Evolutionary conservation across 768 basidiomycete genomes (phyloP).

Genomic region (Tylopilus rubrobrunneus): DNA sequence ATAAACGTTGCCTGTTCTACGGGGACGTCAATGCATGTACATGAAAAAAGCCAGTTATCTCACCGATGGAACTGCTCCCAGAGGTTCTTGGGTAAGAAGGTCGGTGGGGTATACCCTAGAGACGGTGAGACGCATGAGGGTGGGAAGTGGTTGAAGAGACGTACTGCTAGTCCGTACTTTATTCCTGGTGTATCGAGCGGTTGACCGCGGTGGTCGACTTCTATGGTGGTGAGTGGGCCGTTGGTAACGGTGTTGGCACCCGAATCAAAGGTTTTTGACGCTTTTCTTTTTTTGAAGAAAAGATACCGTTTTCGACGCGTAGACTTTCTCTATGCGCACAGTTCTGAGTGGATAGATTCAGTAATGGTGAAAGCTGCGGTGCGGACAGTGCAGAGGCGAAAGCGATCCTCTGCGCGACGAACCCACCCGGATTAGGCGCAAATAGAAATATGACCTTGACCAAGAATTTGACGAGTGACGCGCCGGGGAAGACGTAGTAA

Average conservation of each 20-base stretch:
- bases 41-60: no score
- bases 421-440: no score
- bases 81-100: no score
- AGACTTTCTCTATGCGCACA: conserved; percentile 55
- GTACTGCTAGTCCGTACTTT: no score
- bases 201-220: conserved; percentile 68
- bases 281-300: conserved; percentile 60
- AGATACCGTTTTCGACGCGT: conserved; percentile 45
- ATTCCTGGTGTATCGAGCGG: conserved; percentile 78
- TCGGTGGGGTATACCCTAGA: no score
- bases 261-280: conserved; percentile 31
- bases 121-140: no score
- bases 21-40: no score
- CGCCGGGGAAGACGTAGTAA: conserved; percentile 73
- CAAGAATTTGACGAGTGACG: conserved; percentile 31
- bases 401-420: conserved; percentile 47
- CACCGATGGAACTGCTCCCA: no score
- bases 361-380: conserved; percentile 91
- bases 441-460: no score
- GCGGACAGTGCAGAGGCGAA: conserved; percentile 86
- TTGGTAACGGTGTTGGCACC: conserved; percentile 18
- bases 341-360: conserved; percentile 79
- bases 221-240: conserved; percentile 43
- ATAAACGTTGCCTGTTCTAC: no score
- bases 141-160: no score